Conservation (phyloP, 2,329 filamentous ascomycete genomes). For the Keithomyces neogunnii region DNA sequence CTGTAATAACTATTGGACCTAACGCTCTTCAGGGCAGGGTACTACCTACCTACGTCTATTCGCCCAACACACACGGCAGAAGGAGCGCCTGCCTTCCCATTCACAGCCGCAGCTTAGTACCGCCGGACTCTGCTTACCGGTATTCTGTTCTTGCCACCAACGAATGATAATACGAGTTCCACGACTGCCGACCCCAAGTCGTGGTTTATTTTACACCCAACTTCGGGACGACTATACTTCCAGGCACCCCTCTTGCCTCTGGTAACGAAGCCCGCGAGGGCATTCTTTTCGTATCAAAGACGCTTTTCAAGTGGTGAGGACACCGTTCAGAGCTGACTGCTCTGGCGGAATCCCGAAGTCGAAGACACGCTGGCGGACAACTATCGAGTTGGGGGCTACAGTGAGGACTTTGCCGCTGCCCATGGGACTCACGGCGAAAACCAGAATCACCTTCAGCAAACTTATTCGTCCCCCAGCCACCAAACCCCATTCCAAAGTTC, state of each 20-base stretch:
- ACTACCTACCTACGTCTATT: not conserved
- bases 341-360: conserved; percentile 70
- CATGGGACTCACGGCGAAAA: conserved; percentile 58
- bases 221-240: conserved; percentile 1
- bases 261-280: conserved; percentile 44
- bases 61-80: conserved; percentile 1
- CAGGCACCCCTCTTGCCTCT: conserved; percentile 10
- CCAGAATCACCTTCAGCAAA: conserved; percentile 55
- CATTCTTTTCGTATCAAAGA: conserved; percentile 42
- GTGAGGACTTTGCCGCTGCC: conserved; percentile 61
- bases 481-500: conserved; percentile 13
- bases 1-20: not conserved
- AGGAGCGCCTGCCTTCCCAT: not conserved
- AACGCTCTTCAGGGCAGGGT: conserved; percentile 2
- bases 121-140: not conserved
- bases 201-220: not conserved
- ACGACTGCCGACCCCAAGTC: conserved; percentile 5
- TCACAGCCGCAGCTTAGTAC: not conserved
- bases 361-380: conserved; percentile 65
- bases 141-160: not conserved
- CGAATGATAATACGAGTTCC: conserved; percentile 3
- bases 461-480: conserved; percentile 44
- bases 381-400: conserved; percentile 65
- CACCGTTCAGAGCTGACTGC: conserved; percentile 66
- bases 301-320: conserved; percentile 54